Evolutionary conservation across 768 basidiomycete genomes (phyloP).

Genomic region (Boletus vermiculosoides): DNA sequence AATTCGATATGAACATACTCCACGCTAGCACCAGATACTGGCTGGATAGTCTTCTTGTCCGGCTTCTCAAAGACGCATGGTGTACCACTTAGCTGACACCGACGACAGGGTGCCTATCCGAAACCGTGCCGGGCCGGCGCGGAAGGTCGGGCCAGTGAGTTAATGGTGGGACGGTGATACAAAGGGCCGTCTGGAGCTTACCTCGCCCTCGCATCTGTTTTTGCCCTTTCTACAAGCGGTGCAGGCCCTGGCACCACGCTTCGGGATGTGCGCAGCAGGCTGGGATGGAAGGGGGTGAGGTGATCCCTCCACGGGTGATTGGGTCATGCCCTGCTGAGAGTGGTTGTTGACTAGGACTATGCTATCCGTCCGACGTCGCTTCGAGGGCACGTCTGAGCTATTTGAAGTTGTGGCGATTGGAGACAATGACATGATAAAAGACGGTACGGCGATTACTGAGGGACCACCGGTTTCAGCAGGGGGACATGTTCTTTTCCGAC

Average conservation of each 20-base stretch:
- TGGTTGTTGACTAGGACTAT: constrained; percentile 13
- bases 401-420: constrained; percentile 58
- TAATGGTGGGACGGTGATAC: constrained; percentile 41
- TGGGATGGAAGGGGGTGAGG: constrained; percentile 30
- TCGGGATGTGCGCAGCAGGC: constrained; percentile 66
- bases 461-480: constrained; percentile 13
- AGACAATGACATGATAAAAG: constrained; percentile 59
- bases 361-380: constrained; percentile 55
- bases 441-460: constrained; percentile 10
- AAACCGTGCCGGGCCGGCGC: constrained; percentile 66
- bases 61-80: constrained; percentile 89
- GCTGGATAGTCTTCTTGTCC: constrained; percentile 74
- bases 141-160: constrained; percentile 67
- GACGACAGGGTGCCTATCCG: constrained; percentile 81
- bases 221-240: constrained; percentile 89
- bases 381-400: constrained; percentile 51
- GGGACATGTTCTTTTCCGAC: constrained; percentile 13
- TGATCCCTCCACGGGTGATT: constrained; percentile 37
- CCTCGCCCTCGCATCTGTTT: constrained; percentile 93
- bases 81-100: constrained; percentile 79
- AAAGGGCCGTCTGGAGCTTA: constrained; percentile 41
- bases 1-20: constrained; percentile 52
- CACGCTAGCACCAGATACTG: constrained; percentile 60
- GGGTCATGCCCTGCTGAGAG: constrained; percentile 30
- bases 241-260: constrained; percentile 87